Percentiles rank a stretch among this genome's conserved stretches.
Conservation (phyloP, 345 rosid genomes). For the Erysimum cheiranthoides region DNA sequence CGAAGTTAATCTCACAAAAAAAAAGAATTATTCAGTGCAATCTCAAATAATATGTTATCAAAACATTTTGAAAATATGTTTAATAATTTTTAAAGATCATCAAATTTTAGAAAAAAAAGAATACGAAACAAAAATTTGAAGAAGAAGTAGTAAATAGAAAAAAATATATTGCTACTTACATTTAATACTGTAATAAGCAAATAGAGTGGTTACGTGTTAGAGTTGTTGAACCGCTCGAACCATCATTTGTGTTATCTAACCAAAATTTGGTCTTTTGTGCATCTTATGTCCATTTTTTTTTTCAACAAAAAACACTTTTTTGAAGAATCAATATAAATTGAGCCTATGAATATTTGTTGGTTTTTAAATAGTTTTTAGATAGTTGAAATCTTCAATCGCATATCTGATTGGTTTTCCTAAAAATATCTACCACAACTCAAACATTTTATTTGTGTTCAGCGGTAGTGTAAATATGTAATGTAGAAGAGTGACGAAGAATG, state of each 20-base stretch:
- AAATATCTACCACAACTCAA: neutral
- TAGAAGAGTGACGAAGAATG: neutral
- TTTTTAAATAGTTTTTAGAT: too few species aligned
- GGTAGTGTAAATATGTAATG: neutral
- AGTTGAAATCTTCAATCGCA: neutral
- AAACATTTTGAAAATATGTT: too few species aligned
- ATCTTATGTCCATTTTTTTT: too few species aligned
- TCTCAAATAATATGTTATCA: too few species aligned
- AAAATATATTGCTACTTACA: neutral
- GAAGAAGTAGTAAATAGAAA: too few species aligned
- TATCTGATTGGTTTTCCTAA: neutral
- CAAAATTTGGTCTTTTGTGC: conserved; percentile 4
- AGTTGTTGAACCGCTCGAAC: conserved; percentile 21
- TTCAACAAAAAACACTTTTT: too few species aligned
- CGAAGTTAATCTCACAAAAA: too few species aligned
- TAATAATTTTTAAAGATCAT: too few species aligned
- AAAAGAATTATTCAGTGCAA: too few species aligned
- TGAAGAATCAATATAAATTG: too few species aligned
- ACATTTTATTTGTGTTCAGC: neutral
- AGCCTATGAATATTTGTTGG: neutral
- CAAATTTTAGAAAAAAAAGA: too few species aligned
- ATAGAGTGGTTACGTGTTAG: conserved; percentile 15
- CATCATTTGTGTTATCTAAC: conserved; percentile 10
- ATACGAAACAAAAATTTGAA: too few species aligned
- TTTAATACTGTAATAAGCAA: conserved; percentile 10